These are phyloP conservation scores for Rhizopus delemar DNA, from an alignment of 371 early-diverging fungal genomes.

Conservation along the genomic window DNA sequence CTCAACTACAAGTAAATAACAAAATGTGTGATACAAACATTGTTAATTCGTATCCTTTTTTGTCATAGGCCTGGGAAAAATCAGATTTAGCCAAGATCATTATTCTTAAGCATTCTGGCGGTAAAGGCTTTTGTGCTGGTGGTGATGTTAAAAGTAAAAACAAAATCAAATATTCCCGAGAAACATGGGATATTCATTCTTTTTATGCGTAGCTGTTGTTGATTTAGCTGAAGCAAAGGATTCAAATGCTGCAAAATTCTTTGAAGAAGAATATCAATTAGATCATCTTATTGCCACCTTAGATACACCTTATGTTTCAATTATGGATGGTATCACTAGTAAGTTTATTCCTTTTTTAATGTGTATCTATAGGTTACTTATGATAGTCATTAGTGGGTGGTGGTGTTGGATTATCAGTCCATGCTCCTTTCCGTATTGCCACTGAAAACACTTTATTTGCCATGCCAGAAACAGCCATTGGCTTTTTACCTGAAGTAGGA, in stretches of 20 bases:
- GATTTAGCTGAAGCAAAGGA: slow-evolving; percentile 48
- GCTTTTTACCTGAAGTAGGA: slow-evolving; percentile 96
- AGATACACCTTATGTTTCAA: slow-evolving; percentile 82
- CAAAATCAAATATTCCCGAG: too few species aligned
- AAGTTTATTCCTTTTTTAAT: slow-evolving; percentile 23
- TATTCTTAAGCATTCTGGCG: slow-evolving; percentile 75
- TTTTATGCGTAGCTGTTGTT: slow-evolving; percentile 36
- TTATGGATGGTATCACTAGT: slow-evolving; percentile 94
- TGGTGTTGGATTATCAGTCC: slow-evolving; percentile 93
- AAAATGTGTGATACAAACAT: too few species aligned
- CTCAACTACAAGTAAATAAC: slow-evolving; percentile 71
- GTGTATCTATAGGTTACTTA: neutral
- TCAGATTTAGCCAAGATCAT: slow-evolving; percentile 89
- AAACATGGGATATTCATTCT: neutral
- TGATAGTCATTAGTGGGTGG: slow-evolving; percentile 80
- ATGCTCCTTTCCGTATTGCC: slow-evolving; percentile 94
- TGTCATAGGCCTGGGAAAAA: slow-evolving; percentile 80
- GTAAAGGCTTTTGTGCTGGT: slow-evolving; percentile 93
- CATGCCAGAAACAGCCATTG: slow-evolving; percentile 96
- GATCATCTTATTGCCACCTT: slow-evolving; percentile 91
- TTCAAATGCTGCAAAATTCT: slow-evolving; percentile 73
- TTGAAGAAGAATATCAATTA: slow-evolving; percentile 89
- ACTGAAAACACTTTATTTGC: slow-evolving; percentile 93
- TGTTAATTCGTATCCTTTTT: neutral
- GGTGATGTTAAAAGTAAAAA: slow-evolving; percentile 87